Evolutionary conservation across 2,329 filamentous ascomycete species (phyloP).

Genomic region (Pseudocercospora pini-densiflorae): DNA sequence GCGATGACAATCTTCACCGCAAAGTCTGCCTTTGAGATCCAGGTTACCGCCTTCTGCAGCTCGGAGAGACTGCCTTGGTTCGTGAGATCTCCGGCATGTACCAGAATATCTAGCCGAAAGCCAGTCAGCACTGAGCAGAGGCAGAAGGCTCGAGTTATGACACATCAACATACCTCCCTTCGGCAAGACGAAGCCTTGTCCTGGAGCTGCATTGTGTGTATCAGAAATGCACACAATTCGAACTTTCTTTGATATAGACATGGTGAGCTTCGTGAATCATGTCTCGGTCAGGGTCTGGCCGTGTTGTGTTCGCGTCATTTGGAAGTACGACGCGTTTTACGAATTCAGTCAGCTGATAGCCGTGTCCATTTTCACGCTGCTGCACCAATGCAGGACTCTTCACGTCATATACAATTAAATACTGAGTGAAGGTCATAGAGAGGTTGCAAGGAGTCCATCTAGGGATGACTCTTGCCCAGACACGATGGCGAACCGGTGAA

Average conservation of each 20-base stretch:
- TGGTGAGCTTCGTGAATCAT: not conserved
- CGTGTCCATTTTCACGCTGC: not conserved
- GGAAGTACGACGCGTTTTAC: not conserved
- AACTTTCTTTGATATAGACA: constrained; percentile 48
- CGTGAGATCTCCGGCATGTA: constrained; percentile 77
- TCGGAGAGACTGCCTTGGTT: constrained; percentile 67
- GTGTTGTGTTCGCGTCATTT: not conserved
- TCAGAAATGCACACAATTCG: constrained; percentile 78
- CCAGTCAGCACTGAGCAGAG: constrained; percentile 41
- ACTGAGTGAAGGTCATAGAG: not conserved
- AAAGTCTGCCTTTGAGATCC: constrained; percentile 70
- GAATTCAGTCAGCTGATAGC: not conserved
- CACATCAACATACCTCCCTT: constrained; percentile 12
- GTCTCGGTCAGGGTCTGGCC: not conserved
- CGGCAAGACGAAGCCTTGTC: constrained; percentile 7
- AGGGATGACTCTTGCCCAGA: not conserved
- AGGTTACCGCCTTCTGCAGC: constrained; percentile 65
- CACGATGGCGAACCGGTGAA: not conserved
- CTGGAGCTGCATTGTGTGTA: constrained; percentile 42
- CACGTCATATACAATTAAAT: too few species aligned
- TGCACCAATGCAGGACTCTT: too few species aligned
- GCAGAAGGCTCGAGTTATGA: not conserved
- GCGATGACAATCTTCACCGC: constrained; percentile 73
- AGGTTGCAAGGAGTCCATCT: not conserved
- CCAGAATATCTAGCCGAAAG: constrained; percentile 66